Percentiles rank a stretch among this genome's conserved stretches.
phyloP scores from a whole-genome alignment of 768 basidiomycete genomes.

The Arthromyces matolae region DNA sequence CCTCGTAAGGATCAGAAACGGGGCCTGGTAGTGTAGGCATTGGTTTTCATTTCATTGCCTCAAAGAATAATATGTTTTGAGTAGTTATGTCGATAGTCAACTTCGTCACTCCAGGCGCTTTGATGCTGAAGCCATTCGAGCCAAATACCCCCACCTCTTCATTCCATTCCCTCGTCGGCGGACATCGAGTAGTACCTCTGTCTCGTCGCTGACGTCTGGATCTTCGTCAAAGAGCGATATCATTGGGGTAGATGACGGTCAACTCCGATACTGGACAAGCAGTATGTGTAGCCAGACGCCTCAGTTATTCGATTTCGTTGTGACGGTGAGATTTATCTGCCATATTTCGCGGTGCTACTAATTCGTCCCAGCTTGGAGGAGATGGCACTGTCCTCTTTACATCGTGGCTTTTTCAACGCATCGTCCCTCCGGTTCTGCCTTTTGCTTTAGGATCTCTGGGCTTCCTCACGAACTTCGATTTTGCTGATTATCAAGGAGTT shows the following conservation, averaged over 20 bases:
- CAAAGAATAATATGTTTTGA: not conserved
- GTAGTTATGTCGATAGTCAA: conserved; percentile 92
- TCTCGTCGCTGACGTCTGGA: conserved; percentile 53
- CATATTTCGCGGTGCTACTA: not conserved
- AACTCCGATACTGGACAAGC: conserved; percentile 95
- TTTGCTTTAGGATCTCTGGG: conserved; percentile 97
- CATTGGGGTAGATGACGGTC: conserved; percentile 65
- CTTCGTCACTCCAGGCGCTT: conserved; percentile 86
- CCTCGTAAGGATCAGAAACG: conserved; percentile 58
- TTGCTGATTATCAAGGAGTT: conserved; percentile 77
- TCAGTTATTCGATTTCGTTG: conserved; percentile 95
- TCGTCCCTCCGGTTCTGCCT: conserved; percentile 97
- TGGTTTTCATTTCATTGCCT: conserved; percentile 7
- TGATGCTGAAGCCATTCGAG: conserved; percentile 84
- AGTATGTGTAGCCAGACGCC: conserved; percentile 91
- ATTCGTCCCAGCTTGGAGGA: conserved; percentile 78
- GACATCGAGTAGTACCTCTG: conserved; percentile 61
- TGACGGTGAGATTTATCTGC: conserved; percentile 65
- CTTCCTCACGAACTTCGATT: conserved; percentile 96
- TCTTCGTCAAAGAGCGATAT: conserved; percentile 41
- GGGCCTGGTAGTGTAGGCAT: conserved; percentile 78
- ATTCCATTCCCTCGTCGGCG: conserved; percentile 71
- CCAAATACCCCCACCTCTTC: conserved; percentile 87
- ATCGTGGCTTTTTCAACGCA: conserved; percentile 97
- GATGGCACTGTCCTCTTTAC: conserved; percentile 99